Percentiles rank a stretch among this genome's conserved stretches.
These are phyloP conservation scores for Marasmius oreades DNA, from an alignment of 1,284 basidiomycete species.

Conservation along the genomic window DNA sequence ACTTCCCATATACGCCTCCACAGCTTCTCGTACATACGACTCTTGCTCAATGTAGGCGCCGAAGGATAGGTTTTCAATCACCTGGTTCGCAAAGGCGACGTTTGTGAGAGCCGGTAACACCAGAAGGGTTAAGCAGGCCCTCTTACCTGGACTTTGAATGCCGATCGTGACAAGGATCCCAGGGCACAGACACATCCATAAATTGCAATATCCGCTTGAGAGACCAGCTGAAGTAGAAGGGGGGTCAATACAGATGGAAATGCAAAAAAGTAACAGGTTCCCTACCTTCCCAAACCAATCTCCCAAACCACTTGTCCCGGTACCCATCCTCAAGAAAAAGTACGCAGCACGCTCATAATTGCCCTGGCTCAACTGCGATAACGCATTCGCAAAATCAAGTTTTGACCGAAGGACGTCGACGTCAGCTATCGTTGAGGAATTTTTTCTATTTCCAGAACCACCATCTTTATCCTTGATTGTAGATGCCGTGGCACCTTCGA, in stretches of 20 bases:
- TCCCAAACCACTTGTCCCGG: constrained; percentile 52
- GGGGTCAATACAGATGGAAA: background rate
- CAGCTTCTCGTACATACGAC: constrained; percentile 77
- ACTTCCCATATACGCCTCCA: constrained; percentile 79
- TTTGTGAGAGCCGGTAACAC: background rate
- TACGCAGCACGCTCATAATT: constrained; percentile 76
- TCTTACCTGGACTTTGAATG: constrained; percentile 53
- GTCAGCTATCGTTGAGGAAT: constrained; percentile 41
- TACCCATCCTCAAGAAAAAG: constrained; percentile 64
- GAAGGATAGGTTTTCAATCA: constrained; percentile 71
- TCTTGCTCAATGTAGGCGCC: constrained; percentile 81
- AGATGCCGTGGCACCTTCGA: constrained; percentile 55
- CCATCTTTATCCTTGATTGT: constrained; percentile 19
- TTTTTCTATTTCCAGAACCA: constrained; percentile 31
- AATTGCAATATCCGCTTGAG: constrained; percentile 77
- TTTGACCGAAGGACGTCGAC: constrained; percentile 69
- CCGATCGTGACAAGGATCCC: constrained; percentile 64
- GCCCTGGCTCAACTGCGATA: constrained; percentile 67
- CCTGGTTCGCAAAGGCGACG: constrained; percentile 15
- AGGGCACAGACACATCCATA: constrained; percentile 81
- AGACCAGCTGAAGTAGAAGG: constrained; percentile 55
- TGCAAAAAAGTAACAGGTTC: constrained; percentile 4
- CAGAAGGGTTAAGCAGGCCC: background rate
- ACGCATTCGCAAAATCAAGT: constrained; percentile 73
- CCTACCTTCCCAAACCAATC: constrained; percentile 69